A percentile compares a stretch with the other conserved stretches of the same genome.
phyloP scores from a whole-genome alignment of 495 filamentous ascomycete genomes.

The Bacidia rubella region DNA sequence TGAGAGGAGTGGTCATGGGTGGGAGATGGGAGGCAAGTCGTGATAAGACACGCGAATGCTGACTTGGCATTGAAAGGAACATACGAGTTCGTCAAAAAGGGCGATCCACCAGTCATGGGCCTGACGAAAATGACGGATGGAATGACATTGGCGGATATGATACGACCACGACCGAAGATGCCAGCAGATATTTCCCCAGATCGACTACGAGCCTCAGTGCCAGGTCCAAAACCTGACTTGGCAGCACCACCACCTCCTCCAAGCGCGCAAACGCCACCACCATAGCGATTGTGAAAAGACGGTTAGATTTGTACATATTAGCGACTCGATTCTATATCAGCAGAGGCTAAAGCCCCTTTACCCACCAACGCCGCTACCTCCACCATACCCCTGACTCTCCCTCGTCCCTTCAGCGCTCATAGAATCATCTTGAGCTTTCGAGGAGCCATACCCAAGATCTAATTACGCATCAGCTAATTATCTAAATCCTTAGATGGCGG shows the following conservation, averaged over 20 bases:
- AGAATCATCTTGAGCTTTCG: conserved; percentile 20
- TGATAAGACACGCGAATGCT: neutral
- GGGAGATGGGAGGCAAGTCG: no score
- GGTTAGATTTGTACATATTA: neutral
- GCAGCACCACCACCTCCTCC: neutral
- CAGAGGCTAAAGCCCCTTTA: conserved; percentile 21
- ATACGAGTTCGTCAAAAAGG: conserved; percentile 88
- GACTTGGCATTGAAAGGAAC: conserved; percentile 42
- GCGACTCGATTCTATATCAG: conserved; percentile 1
- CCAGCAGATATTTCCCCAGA: conserved; percentile 32
- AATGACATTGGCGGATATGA: conserved; percentile 67
- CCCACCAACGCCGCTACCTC: conserved; percentile 41
- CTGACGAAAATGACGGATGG: conserved; percentile 78
- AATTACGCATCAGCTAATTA: neutral
- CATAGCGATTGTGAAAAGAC: neutral
- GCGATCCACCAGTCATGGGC: conserved; percentile 82
- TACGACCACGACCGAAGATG: conserved; percentile 56
- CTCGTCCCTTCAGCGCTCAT: conserved; percentile 32
- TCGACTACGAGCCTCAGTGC: conserved; percentile 12
- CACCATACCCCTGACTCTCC: conserved; percentile 47
- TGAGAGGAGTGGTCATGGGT: no score
- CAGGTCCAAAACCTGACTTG: conserved; percentile 4
- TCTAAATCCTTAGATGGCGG: neutral
- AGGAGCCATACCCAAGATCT: conserved; percentile 7
- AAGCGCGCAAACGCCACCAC: conserved; percentile 1